phyloP scores from a whole-genome alignment of 176 grass and related monocot genomes.

The Raddia distichophylla region DNA sequence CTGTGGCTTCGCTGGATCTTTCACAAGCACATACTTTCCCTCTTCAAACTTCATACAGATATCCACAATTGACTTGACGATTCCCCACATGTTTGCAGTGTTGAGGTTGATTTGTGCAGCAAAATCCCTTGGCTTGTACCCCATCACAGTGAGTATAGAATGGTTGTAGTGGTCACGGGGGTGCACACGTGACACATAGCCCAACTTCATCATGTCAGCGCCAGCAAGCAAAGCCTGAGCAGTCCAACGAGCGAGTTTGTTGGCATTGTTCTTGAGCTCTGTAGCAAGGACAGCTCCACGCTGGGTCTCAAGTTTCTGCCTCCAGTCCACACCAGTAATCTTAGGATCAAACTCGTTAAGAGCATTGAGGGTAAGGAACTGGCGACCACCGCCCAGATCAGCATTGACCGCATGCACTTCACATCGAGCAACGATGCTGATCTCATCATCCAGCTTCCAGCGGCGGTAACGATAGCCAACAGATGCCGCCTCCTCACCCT shows the following conservation, averaged over 20 bases:
- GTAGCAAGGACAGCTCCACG: slow-evolving; percentile 82
- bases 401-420: slow-evolving; percentile 61
- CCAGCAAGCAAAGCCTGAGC: slow-evolving; percentile 73
- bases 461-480: slow-evolving; percentile 77
- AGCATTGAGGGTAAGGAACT: slow-evolving; percentile 71
- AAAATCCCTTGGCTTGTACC: slow-evolving; percentile 84
- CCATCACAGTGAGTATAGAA: slow-evolving; percentile 69
- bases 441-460: slow-evolving; percentile 80
- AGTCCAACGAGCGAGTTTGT: slow-evolving; percentile 89
- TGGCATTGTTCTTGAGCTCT: slow-evolving; percentile 92
- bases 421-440: slow-evolving; percentile 72
- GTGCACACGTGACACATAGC: slow-evolving; percentile 73
- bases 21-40: slow-evolving; percentile 89
- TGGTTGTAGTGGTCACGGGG: slow-evolving; percentile 82
- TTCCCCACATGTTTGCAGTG: slow-evolving; percentile 91
- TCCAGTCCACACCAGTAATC: slow-evolving; percentile 82
- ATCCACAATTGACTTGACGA: slow-evolving; percentile 85
- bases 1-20: slow-evolving; percentile 78
- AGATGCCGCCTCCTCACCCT: slow-evolving; percentile 65
- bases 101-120: slow-evolving; percentile 85
- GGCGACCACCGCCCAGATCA: slow-evolving; percentile 56
- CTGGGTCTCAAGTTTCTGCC: slow-evolving; percentile 85
- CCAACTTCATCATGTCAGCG: slow-evolving; percentile 87
- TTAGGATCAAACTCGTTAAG: slow-evolving; percentile 89
- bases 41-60: slow-evolving; percentile 85